A percentile compares a stretch with the other conserved stretches of the same genome.
Conservation (phyloP, 805 yeast genomes). For the Pichia sporocuriosa region DNA sequence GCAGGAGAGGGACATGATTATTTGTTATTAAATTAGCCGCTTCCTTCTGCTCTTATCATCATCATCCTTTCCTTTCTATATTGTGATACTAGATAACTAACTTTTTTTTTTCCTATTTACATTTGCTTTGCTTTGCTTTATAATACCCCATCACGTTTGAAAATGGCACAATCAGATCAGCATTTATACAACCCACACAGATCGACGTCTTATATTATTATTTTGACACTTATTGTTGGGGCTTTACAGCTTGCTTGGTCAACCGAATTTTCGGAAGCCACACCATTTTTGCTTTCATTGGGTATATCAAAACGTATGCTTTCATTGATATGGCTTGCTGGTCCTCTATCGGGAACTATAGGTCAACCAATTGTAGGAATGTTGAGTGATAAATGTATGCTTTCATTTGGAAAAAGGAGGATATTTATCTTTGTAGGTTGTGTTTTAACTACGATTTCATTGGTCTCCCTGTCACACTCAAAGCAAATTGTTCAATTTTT, state of each 20-base stretch:
- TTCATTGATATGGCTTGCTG: constrained; percentile 61
- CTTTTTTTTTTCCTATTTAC: too few species aligned
- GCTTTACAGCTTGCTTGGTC: constrained; percentile 63
- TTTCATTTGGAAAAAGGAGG: constrained; percentile 43
- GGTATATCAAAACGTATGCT: constrained; percentile 51
- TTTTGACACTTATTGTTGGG: constrained; percentile 44
- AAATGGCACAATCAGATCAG: background rate
- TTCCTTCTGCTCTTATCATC: too few species aligned
- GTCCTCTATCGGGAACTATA: constrained; percentile 55
- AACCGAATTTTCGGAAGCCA: constrained; percentile 57
- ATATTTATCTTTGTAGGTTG: constrained; percentile 55
- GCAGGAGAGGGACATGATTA: too few species aligned
- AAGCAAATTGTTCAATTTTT: constrained; percentile 33
- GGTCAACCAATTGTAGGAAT: constrained; percentile 62
- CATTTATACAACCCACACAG: constrained; percentile 36
- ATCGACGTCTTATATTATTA: constrained; percentile 36
- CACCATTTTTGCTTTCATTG: constrained; percentile 53
- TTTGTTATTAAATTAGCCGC: too few species aligned
- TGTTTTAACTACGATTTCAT: constrained; percentile 38
- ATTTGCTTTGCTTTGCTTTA: too few species aligned
- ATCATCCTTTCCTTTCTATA: too few species aligned
- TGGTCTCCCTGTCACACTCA: constrained; percentile 42
- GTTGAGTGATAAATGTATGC: constrained; percentile 44
- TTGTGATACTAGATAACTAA: too few species aligned
- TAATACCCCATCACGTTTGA: background rate